These are phyloP conservation scores for Marasmius tenuissimus DNA, from an alignment of 1,284 basidiomycete species.

Conservation along the genomic window DNA sequence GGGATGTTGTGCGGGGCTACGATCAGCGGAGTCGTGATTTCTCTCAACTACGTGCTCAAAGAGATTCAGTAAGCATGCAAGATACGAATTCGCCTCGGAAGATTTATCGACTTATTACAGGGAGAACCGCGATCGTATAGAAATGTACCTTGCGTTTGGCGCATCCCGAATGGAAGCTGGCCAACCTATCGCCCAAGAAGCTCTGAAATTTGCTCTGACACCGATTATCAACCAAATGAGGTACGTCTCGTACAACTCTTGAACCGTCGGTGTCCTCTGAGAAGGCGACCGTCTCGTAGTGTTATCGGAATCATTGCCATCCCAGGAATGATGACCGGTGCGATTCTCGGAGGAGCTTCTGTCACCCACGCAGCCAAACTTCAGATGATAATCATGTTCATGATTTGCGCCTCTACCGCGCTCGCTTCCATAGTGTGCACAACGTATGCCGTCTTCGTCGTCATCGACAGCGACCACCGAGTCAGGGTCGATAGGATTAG, in stretches of 20 bases:
- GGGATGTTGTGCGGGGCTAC: slow-evolving; percentile 88
- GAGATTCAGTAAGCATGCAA: slow-evolving; percentile 57
- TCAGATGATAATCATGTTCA: slow-evolving; percentile 92
- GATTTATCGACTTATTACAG: slow-evolving; percentile 31
- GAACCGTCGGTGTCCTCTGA: neutral
- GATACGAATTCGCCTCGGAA: neutral
- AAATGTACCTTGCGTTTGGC: slow-evolving; percentile 82
- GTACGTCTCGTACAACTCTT: slow-evolving; percentile 33
- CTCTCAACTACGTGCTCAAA: slow-evolving; percentile 63
- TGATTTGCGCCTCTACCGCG: slow-evolving; percentile 78
- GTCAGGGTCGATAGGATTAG: slow-evolving; percentile 71
- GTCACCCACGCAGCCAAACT: slow-evolving; percentile 82
- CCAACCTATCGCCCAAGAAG: slow-evolving; percentile 73
- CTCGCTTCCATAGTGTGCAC: slow-evolving; percentile 68
- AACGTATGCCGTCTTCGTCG: slow-evolving; percentile 55
- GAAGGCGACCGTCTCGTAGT: slow-evolving; percentile 33
- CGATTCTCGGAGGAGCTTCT: slow-evolving; percentile 81
- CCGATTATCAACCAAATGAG: slow-evolving; percentile 87
- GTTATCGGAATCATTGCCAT: slow-evolving; percentile 80
- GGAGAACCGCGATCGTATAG: slow-evolving; percentile 81
- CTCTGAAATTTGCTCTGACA: slow-evolving; percentile 74
- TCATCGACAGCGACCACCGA: slow-evolving; percentile 70
- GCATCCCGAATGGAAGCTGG: slow-evolving; percentile 80
- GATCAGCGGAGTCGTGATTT: slow-evolving; percentile 73
- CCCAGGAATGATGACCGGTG: slow-evolving; percentile 87